Base-by-base conservation (phyloP, 2,329 filamentous ascomycete genomes). In the Beauveria sp. region DNA sequence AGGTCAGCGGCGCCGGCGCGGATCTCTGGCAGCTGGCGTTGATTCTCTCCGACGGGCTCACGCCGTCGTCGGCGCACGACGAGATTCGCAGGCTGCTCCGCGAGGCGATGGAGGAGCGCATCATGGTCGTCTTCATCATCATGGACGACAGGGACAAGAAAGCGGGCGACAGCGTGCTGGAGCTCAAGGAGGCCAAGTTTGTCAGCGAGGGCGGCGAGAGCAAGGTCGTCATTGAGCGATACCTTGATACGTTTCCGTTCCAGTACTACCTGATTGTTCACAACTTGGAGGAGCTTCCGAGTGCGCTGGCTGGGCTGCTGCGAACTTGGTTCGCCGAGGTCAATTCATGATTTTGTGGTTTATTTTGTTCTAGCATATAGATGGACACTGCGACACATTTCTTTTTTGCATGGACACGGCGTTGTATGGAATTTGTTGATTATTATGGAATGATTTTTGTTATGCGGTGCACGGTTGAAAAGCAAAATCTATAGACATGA, bases 111-210 rank as follows among this genome's bases (percentile, higher is more conserved):
- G 93, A 97, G 73, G 91, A 97, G 75, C 83, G 92, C 18, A 96
- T 99, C 71, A 97, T 99, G 91, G 87, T 98, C 65, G 93, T 99
- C 6, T 99, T 99, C 73, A 91, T 99, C 68, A 89, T 99, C 69
- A 91, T 99, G 70, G 95, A 99, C 77, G 82, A 85, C 67, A 78
- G 75, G 22, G 69, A 70, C 38, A 73, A 72, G 66, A 73, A 73
- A 66, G 73, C 73, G 70, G 81, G 81, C 52, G 81, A 85, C 63
- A 89, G 86, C 68, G 96, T 99, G 64, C 76, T 98, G 69, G 92
- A 97, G 72, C 81, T 98, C 68, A 91, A 92, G 73, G 88, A 92
- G 74, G 93, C 92, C 43, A 86, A 86, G 71, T 97, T 98, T 70
- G 84, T 88, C 65, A 83, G 82, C 63, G 87, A 90, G 70, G 79